Conservation (phyloP, 176 grass and related monocot species). For the Puccinellia tenuiflora region DNA sequence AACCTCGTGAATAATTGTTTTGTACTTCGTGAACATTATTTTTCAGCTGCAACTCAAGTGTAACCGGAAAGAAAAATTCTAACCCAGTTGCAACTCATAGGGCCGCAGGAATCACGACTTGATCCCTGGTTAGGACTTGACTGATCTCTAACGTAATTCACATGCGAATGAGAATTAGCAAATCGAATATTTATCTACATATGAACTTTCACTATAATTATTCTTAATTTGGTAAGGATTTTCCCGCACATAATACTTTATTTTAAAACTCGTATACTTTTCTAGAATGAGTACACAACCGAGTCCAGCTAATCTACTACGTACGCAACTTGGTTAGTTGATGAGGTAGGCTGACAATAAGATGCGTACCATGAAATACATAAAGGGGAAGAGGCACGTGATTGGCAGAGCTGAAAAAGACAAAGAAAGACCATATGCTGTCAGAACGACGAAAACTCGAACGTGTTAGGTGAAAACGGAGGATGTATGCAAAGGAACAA, state of each 20-base stretch:
- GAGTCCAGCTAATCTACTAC: not conserved
- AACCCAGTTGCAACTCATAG: too few species aligned
- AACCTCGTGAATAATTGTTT: too few species aligned
- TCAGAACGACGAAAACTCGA: not conserved
- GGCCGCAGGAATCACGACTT: too few species aligned
- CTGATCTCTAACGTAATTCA: too few species aligned
- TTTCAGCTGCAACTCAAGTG: too few species aligned
- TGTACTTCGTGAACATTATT: too few species aligned
- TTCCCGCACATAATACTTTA: not conserved
- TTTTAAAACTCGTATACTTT: not conserved
- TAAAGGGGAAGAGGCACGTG: constrained; percentile 66
- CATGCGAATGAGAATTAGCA: too few species aligned
- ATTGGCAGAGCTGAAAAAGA: constrained; percentile 65
- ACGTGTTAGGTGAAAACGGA: not conserved
- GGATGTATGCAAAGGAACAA: not conserved
- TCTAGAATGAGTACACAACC: not conserved
- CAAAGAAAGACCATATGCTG: not conserved
- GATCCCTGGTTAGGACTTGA: too few species aligned
- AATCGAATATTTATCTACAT: not conserved
- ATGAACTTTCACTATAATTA: not conserved
- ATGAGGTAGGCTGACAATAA: not conserved
- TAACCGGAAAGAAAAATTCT: too few species aligned
- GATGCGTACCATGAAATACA: constrained; percentile 73
- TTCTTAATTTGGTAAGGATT: not conserved
- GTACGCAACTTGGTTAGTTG: not conserved